A percentile compares a stretch with the other conserved stretches of the same genome.
These are phyloP conservation scores for Cynanchum wilfordii DNA, from an alignment of 257 asterid genomes.

Conservation along the genomic window DNA sequence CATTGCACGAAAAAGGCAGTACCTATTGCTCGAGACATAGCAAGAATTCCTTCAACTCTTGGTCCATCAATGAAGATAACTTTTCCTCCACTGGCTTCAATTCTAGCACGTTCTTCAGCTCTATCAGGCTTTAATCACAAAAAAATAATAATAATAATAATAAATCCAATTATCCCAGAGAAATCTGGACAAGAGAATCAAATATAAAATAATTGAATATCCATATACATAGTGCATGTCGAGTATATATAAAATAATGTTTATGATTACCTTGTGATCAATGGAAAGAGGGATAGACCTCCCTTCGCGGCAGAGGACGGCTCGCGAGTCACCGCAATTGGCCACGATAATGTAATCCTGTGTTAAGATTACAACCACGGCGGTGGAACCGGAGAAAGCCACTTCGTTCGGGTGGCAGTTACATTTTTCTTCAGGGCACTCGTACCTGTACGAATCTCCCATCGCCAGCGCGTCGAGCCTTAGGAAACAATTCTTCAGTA, in stretches of 20 bases:
- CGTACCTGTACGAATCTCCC: background rate
- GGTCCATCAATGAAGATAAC: constrained; percentile 32
- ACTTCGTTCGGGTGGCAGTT: background rate
- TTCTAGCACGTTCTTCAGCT: constrained; percentile 41
- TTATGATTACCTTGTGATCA: constrained; percentile 29
- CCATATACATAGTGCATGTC: background rate
- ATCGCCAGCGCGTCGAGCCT: constrained; percentile 1
- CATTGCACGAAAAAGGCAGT: no score
- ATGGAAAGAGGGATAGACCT: constrained; percentile 16
- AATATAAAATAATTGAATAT: background rate
- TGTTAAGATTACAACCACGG: constrained; percentile 18
- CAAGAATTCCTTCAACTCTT: constrained; percentile 55
- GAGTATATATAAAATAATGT: background rate
- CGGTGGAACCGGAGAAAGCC: constrained; percentile 24
- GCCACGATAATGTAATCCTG: constrained; percentile 18
- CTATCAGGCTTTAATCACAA: constrained; percentile 40
- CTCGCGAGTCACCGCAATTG: constrained; percentile 34
- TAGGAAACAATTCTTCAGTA: background rate
- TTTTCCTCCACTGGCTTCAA: constrained; percentile 45
- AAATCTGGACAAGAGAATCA: background rate
- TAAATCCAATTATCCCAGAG: background rate
- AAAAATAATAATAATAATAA: background rate
- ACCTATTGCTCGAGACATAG: constrained; percentile 68
- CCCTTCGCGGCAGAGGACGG: constrained; percentile 22
- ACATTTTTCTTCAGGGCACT: background rate